A percentile compares a stretch with the other conserved stretches of the same genome.
Evolutionary conservation across 2,329 filamentous ascomycete genomes (phyloP).

Genomic region (Trichoderma sp.): DNA sequence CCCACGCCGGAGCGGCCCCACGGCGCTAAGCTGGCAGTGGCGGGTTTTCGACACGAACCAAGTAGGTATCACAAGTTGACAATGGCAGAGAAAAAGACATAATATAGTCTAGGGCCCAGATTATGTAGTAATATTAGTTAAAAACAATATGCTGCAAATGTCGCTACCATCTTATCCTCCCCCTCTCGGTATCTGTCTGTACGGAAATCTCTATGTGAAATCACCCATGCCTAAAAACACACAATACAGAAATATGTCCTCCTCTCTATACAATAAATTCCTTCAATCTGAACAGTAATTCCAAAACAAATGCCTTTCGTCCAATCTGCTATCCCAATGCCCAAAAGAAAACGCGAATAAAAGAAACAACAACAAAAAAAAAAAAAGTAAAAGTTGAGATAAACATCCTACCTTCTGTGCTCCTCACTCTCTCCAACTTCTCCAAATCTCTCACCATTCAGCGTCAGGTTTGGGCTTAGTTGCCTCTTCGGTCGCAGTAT

Average conservation of each 20-base stretch:
- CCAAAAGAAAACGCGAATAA: background rate
- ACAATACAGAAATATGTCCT: conserved; percentile 11
- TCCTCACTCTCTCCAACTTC: background rate
- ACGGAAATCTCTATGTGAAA: conserved; percentile 15
- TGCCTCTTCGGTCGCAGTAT: conserved; percentile 53
- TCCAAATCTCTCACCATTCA: background rate
- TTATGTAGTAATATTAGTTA: background rate
- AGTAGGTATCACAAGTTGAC: no score
- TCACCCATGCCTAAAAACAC: conserved; percentile 15
- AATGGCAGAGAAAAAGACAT: background rate
- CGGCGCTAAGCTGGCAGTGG: conserved; percentile 1
- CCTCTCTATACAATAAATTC: conserved; percentile 23
- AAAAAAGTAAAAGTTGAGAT: background rate
- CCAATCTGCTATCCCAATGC: conserved; percentile 2
- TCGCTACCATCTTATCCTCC: background rate
- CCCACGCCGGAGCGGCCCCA: conserved; percentile 23
- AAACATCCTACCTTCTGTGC: conserved; percentile 14
- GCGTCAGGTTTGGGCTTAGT: background rate
- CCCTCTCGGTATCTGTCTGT: background rate
- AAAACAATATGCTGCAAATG: background rate
- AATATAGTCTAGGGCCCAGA: background rate
- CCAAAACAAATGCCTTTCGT: background rate
- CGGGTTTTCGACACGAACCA: no score
- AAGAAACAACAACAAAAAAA: background rate
- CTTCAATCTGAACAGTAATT: conserved; percentile 16